These are phyloP conservation scores for Amphichorda felina DNA, from an alignment of 2,329 filamentous ascomycete species.

Conservation along the genomic window DNA sequence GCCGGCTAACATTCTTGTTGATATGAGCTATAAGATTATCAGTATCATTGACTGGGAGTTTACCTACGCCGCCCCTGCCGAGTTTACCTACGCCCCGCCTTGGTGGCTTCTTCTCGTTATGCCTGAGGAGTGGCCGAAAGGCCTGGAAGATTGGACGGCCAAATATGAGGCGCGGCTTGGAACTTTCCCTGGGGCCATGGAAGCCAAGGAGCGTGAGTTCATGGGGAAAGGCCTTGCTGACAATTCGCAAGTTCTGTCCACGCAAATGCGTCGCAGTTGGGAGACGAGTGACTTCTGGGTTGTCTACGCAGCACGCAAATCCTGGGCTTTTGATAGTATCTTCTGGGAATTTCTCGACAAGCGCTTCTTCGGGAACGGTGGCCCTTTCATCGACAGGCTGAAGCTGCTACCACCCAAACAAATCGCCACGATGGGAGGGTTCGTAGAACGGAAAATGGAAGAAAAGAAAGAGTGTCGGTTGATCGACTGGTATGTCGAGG, in stretches of 20 bases:
- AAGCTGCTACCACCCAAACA: no score
- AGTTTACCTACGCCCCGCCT: conserved; percentile 21
- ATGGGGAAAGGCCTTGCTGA: neutral
- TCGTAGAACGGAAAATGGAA: no score
- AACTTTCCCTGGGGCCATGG: conserved; percentile 19
- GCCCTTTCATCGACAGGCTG: neutral
- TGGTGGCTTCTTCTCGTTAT: conserved; percentile 24
- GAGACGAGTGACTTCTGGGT: conserved; percentile 18
- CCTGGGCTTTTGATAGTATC: conserved; percentile 23
- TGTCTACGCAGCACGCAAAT: conserved; percentile 22
- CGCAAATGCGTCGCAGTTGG: conserved; percentile 24
- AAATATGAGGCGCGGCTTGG: conserved; percentile 17
- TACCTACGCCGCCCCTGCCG: conserved; percentile 18
- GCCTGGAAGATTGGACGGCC: conserved; percentile 15
- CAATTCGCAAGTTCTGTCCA: conserved; percentile 11
- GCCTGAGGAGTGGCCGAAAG: conserved; percentile 18
- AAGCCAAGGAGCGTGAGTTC: conserved; percentile 7
- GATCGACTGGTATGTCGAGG: no score
- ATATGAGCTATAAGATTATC: neutral
- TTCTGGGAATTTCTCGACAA: conserved; percentile 24
- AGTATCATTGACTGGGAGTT: conserved; percentile 28
- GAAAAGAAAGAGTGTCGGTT: no score
- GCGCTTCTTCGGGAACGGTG: conserved; percentile 15
- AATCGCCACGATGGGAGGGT: no score
- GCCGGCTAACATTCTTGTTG: neutral